Evolutionary conservation across 148 eudicot genomes (phyloP).

Genomic region (Oxyria digyna): DNA sequence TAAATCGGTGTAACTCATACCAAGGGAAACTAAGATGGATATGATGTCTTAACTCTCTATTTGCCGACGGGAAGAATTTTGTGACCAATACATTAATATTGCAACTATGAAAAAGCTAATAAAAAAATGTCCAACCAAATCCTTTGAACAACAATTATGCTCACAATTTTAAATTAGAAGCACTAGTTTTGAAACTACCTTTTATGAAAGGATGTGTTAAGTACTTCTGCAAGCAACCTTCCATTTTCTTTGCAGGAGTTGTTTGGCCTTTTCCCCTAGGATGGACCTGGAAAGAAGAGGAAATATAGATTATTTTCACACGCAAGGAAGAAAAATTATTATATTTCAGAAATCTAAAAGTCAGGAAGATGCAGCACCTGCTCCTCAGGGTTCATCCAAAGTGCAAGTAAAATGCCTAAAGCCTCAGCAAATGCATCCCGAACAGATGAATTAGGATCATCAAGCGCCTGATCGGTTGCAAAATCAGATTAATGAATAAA

Average conservation of each 20-base stretch:
- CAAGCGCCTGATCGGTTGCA: constrained; percentile 53
- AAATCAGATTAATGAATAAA: constrained; percentile 11
- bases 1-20: not conserved
- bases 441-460: constrained; percentile 69
- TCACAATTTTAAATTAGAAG: not conserved
- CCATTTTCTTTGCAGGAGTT: constrained; percentile 56
- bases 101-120: not conserved
- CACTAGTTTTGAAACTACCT: constrained; percentile 32
- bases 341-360: not conserved
- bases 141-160: not conserved
- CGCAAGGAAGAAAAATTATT: constrained; percentile 7
- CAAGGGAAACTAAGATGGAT: not conserved
- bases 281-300: constrained; percentile 44
- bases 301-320: constrained; percentile 7
- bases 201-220: constrained; percentile 60
- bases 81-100: not conserved
- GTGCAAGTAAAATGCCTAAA: constrained; percentile 85
- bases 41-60: not conserved
- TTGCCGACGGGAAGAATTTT: not conserved
- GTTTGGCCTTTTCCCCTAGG: constrained; percentile 61
- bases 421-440: constrained; percentile 99
- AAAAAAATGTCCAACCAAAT: not conserved
- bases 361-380: constrained; percentile 33
- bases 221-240: constrained; percentile 79
- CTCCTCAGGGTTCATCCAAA: constrained; percentile 94